Percentiles rank a stretch among this genome's conserved stretches.
These are phyloP conservation scores for Perkinsus olseni DNA, from an alignment of 169 alveolate genomes.

Conservation along the genomic window DNA sequence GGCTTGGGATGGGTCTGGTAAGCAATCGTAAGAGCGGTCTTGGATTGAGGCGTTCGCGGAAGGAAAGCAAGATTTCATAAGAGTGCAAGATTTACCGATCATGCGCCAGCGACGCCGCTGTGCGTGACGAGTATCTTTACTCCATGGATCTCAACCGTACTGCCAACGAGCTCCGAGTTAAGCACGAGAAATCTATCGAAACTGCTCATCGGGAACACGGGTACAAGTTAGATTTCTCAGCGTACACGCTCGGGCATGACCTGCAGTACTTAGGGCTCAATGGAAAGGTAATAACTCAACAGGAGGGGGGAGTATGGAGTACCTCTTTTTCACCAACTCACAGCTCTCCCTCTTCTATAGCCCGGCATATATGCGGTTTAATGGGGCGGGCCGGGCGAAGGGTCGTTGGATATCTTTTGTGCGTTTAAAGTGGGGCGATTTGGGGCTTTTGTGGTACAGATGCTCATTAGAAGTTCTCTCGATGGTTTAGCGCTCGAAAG, in stretches of 20 bases:
- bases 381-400: too few species aligned
- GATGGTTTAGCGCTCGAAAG: too few species aligned
- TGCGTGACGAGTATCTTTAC: too few species aligned
- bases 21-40: too few species aligned
- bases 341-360: too few species aligned
- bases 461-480: too few species aligned
- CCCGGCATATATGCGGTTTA: too few species aligned
- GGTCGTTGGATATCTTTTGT: too few species aligned
- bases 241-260: neutral
- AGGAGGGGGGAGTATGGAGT: neutral
- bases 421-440: too few species aligned
- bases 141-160: neutral
- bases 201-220: neutral
- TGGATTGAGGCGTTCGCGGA: neutral
- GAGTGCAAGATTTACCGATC: neutral
- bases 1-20: too few species aligned
- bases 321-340: too few species aligned
- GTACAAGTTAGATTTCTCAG: neutral
- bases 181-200: neutral
- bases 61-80: neutral
- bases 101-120: neutral
- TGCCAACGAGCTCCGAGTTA: neutral
- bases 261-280: neutral
- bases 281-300: neutral
- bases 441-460: too few species aligned